Percentiles rank a stretch among this genome's conserved stretches.
Evolutionary conservation across 139 green algal genomes (phyloP).

Genomic region (Chlamydomonas asymmetrica): DNA sequence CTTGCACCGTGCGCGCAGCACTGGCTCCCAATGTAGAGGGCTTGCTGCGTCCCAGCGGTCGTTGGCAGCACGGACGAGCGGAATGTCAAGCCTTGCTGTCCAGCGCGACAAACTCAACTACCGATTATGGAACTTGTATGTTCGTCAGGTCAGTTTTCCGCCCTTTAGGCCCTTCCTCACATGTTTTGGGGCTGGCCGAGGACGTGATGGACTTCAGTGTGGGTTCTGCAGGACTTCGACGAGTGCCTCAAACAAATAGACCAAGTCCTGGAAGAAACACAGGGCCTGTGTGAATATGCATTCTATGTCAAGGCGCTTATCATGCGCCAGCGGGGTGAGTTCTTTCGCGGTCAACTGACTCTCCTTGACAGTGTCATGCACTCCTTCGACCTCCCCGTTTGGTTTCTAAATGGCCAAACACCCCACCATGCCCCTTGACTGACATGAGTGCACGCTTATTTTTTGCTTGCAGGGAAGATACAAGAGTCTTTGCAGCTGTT

Average conservation of each 20-base stretch:
- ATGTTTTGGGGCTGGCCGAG: neutral
- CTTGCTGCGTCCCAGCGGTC: neutral
- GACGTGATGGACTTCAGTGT: neutral
- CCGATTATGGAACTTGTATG: constrained; percentile 57
- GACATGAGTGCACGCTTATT: neutral
- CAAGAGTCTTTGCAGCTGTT: constrained; percentile 74
- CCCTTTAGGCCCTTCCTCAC: neutral
- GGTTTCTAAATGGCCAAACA: neutral
- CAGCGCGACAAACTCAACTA: constrained; percentile 50
- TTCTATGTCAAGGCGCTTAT: constrained; percentile 78
- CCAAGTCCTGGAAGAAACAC: constrained; percentile 42
- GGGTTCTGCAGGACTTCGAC: constrained; percentile 64
- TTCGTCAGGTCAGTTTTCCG: constrained; percentile 52
- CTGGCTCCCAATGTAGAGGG: neutral
- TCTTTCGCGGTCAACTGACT: neutral
- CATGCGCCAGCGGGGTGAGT: constrained; percentile 61
- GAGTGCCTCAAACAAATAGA: constrained; percentile 69
- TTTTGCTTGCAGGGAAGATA: constrained; percentile 54
- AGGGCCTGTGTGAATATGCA: constrained; percentile 61
- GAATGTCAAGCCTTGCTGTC: constrained; percentile 10
- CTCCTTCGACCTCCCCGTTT: neutral
- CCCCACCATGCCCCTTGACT: neutral
- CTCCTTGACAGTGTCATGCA: neutral
- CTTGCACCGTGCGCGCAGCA: neutral
- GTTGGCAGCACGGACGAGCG: neutral